Evolutionary conservation across 139 green algal genomes (phyloP).

Genomic region (Chlorella sp.): DNA sequence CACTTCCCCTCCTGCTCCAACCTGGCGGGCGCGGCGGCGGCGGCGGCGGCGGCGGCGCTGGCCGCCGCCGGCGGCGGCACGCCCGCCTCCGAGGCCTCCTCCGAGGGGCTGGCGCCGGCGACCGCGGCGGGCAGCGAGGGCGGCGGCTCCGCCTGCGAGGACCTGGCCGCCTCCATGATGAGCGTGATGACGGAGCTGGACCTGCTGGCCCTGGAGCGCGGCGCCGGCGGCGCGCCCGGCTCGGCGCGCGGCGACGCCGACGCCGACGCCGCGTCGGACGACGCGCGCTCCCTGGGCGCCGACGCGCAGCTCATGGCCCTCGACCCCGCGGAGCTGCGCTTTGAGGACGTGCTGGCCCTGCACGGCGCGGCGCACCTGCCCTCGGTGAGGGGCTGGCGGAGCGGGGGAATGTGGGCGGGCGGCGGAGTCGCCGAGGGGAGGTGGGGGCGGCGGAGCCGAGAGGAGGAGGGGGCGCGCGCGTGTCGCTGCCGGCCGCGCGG

Average conservation of each 20-base stretch:
- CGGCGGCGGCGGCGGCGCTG: background rate
- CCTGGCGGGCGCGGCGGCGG: too few relatives aligned
- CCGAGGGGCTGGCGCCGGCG: too few relatives aligned
- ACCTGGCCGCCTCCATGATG: background rate
- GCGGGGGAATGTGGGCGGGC: background rate
- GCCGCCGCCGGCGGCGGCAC: background rate
- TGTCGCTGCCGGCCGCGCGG: too few relatives aligned
- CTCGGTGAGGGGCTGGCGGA: background rate
- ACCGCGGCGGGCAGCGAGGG: background rate
- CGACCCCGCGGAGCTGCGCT: slow-evolving; percentile 17
- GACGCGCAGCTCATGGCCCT: too few relatives aligned
- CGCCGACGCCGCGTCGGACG: background rate
- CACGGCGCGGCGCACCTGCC: slow-evolving; percentile 23
- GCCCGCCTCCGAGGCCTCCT: background rate
- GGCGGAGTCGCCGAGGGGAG: background rate
- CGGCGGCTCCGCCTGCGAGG: background rate
- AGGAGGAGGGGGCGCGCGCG: background rate
- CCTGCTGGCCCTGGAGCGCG: too few relatives aligned
- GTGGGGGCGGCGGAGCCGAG: background rate
- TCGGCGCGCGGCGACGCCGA: too few relatives aligned
- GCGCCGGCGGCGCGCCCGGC: too few relatives aligned
- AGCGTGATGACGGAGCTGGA: slow-evolving; percentile 22
- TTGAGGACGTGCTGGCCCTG: slow-evolving; percentile 42
- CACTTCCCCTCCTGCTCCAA: slow-evolving; percentile 42
- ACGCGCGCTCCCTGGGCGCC: background rate